A percentile compares a stretch with the other conserved stretches of the same genome.
These are phyloP conservation scores for Coelastrella sp. DNA, from an alignment of 139 green algal species.

Conservation along the genomic window DNA sequence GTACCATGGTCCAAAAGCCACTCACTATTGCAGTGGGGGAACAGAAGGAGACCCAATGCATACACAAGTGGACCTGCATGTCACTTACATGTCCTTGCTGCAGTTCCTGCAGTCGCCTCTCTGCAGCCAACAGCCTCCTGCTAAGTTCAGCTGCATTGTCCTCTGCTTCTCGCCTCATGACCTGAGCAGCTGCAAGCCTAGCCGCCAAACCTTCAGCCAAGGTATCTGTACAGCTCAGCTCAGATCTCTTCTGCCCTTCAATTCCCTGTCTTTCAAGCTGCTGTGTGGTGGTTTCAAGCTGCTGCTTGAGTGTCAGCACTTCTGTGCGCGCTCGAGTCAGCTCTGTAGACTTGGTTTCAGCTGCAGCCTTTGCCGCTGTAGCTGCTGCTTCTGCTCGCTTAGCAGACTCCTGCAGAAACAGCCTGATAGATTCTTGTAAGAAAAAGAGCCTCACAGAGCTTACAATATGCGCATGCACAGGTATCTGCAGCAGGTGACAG, in stretches of 20 bases:
- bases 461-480: no score
- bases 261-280: conserved; percentile 1
- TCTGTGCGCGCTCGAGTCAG: conserved; percentile 30
- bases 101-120: background rate
- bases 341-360: background rate
- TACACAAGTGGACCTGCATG: no score
- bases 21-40: no score
- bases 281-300: background rate
- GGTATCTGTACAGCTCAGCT: background rate
- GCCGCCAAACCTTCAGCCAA: background rate
- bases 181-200: conserved; percentile 24
- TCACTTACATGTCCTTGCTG: conserved; percentile 25
- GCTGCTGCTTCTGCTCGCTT: conserved; percentile 7
- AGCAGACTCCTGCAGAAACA: conserved; percentile 17
- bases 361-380: background rate
- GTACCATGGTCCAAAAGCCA: no score
- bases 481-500: no score
- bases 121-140: background rate
- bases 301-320: conserved; percentile 6
- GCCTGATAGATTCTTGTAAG: no score
- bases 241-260: background rate
- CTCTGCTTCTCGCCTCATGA: conserved; percentile 28
- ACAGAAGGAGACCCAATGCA: no score
- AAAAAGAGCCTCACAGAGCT: no score
- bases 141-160: background rate